These are phyloP conservation scores for Calonectria pseudoturangicola DNA, from an alignment of 2,329 filamentous ascomycete species.

Conservation along the genomic window DNA sequence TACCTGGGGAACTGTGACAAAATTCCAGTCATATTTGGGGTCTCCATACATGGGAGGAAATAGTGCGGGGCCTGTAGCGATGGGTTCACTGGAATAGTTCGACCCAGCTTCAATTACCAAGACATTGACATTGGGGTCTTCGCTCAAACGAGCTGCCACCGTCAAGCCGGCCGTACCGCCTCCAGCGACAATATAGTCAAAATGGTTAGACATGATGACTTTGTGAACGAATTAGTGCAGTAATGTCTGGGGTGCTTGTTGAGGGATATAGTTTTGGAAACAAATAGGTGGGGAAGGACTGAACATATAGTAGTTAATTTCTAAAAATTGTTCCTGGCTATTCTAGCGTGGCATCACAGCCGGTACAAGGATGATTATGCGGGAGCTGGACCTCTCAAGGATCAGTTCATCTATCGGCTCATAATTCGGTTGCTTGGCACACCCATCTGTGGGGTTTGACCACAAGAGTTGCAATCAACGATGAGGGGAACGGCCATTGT, in stretches of 20 bases:
- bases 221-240: not conserved
- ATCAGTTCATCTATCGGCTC: constrained; percentile 1
- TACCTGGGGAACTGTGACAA: constrained; percentile 13
- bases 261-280: not conserved
- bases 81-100: not conserved
- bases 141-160: constrained; percentile 1
- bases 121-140: not conserved
- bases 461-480: not conserved
- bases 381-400: not conserved
- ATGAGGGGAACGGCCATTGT: not conserved
- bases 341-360: not conserved
- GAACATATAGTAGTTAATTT: not conserved
- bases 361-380: too few species aligned
- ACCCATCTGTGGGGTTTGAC: not conserved
- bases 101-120: constrained; percentile 11
- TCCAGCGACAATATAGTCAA: constrained; percentile 11
- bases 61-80: not conserved
- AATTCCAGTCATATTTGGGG: constrained; percentile 19
- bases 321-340: not conserved
- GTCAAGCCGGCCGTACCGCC: constrained; percentile 7
- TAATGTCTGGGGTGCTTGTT: not conserved
- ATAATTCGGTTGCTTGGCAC: not conserved
- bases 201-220: not conserved
- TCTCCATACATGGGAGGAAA: not conserved
- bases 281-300: not conserved